phyloP scores from a whole-genome alignment of 805 yeast genomes.

The Tetrapisispora taiwanensis region DNA sequence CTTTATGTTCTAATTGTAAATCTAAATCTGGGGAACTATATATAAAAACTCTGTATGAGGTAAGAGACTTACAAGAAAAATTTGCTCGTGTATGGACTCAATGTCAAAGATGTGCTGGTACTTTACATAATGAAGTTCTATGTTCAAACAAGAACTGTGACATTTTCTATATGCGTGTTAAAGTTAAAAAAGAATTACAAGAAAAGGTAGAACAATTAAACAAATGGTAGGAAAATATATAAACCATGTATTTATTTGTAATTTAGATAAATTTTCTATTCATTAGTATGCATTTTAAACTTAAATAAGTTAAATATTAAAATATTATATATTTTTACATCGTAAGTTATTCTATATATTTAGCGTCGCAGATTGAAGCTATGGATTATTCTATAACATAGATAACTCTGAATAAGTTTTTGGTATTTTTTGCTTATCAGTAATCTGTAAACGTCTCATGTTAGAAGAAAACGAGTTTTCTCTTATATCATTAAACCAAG shows the following conservation, averaged over 20 bases:
- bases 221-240: conserved; percentile 29
- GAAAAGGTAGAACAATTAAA: conserved; percentile 32
- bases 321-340: neutral
- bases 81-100: conserved; percentile 94
- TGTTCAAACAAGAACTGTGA: conserved; percentile 97
- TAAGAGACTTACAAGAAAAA: conserved; percentile 70
- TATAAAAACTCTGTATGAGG: conserved; percentile 67
- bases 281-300: conserved; percentile 1
- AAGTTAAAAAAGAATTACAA: conserved; percentile 34
- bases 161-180: conserved; percentile 87
- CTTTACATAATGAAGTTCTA: conserved; percentile 87
- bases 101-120: conserved; percentile 96
- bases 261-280: neutral
- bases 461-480: conserved; percentile 8
- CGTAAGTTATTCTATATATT: neutral
- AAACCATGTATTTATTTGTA: no score
- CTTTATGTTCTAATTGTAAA: conserved; percentile 73
- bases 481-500: conserved; percentile 49
- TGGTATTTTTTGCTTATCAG: conserved; percentile 22
- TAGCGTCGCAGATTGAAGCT: neutral
- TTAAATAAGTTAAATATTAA: neutral
- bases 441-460: conserved; percentile 23
- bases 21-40: conserved; percentile 66
- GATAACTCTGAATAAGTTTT: conserved; percentile 33
- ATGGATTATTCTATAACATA: conserved; percentile 5